phyloP scores from a whole-genome alignment of 2,329 filamentous ascomycete species.

The Colletotrichum sojae region DNA sequence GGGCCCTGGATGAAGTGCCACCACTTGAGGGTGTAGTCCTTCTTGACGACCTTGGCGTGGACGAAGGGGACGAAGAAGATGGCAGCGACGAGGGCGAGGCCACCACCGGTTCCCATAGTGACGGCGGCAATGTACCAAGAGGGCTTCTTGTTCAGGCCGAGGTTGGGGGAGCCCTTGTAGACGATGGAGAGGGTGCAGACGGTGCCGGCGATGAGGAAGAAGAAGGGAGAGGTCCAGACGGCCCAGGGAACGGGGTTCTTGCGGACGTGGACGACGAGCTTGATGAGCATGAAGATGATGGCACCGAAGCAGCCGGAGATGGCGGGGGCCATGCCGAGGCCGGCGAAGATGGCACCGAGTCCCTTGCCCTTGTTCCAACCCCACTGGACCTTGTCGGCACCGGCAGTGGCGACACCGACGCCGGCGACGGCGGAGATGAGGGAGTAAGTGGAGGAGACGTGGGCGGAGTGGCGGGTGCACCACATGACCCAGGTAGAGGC shows the following conservation, averaged over 20 bases:
- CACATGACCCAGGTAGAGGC: slow-evolving; percentile 84
- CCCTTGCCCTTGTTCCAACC: slow-evolving; percentile 79
- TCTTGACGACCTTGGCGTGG: slow-evolving; percentile 77
- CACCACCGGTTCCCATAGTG: slow-evolving; percentile 74
- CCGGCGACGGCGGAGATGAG: slow-evolving; percentile 78
- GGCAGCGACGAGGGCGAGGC: slow-evolving; percentile 70
- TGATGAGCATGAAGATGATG: slow-evolving; percentile 80
- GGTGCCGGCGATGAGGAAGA: slow-evolving; percentile 82
- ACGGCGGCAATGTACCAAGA: slow-evolving; percentile 77
- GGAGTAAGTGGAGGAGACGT: slow-evolving; percentile 81
- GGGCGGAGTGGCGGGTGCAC: slow-evolving; percentile 81
- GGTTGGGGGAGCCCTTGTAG: slow-evolving; percentile 83
- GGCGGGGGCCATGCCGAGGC: slow-evolving; percentile 78
- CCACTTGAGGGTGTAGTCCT: slow-evolving; percentile 75
- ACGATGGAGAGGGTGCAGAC: slow-evolving; percentile 84
- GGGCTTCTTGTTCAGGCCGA: slow-evolving; percentile 76
- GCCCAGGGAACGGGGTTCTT: slow-evolving; percentile 81
- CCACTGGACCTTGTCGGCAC: slow-evolving; percentile 74
- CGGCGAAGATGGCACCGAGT: slow-evolving; percentile 80
- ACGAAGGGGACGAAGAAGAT: slow-evolving; percentile 83
- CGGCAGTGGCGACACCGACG: slow-evolving; percentile 77
- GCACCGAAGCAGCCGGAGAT: slow-evolving; percentile 77
- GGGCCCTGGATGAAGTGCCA: slow-evolving; percentile 75
- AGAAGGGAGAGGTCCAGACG: slow-evolving; percentile 80
- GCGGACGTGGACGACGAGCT: slow-evolving; percentile 78